Percentiles rank a stretch among this genome's conserved stretches.
Conservation (phyloP, 805 yeast species). For the Wickerhamiella shivajii region DNA sequence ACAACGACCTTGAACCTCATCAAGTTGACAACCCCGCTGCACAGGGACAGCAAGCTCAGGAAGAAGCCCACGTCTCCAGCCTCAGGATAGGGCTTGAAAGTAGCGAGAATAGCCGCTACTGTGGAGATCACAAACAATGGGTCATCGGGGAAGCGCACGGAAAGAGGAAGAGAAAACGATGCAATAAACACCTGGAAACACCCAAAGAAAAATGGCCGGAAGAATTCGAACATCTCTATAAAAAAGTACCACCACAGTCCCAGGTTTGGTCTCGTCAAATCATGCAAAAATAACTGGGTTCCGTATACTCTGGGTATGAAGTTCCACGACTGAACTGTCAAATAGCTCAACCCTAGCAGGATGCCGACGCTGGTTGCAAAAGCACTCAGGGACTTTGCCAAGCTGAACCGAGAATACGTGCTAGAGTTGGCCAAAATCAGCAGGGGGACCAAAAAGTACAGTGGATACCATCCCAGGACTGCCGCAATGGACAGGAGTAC, state of each 20-base stretch:
- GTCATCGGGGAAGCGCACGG: constrained; percentile 47
- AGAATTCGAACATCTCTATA: constrained; percentile 86
- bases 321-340: constrained; percentile 21
- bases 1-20: constrained; percentile 36
- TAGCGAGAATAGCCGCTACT: constrained; percentile 37
- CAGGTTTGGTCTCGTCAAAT: constrained; percentile 63
- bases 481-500: constrained; percentile 45
- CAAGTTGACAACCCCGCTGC: constrained; percentile 28
- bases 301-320: constrained; percentile 46
- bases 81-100: constrained; percentile 77
- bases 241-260: constrained; percentile 99
- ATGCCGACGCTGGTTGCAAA: constrained; percentile 12
- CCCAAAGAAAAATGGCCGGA: constrained; percentile 66
- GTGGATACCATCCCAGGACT: constrained; percentile 48
- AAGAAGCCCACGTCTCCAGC: constrained; percentile 59
- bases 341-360: constrained; percentile 18
- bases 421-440: constrained; percentile 8
- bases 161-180: constrained; percentile 56
- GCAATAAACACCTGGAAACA: constrained; percentile 67
- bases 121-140: constrained; percentile 43
- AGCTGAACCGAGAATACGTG: constrained; percentile 4
- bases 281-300: constrained; percentile 37
- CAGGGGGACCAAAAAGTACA: constrained; percentile 30
- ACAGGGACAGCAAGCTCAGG: constrained; percentile 34
- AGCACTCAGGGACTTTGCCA: constrained; percentile 9